Evolutionary conservation across 257 asterid genomes (phyloP).

Genomic region (Plantago elongata): DNA sequence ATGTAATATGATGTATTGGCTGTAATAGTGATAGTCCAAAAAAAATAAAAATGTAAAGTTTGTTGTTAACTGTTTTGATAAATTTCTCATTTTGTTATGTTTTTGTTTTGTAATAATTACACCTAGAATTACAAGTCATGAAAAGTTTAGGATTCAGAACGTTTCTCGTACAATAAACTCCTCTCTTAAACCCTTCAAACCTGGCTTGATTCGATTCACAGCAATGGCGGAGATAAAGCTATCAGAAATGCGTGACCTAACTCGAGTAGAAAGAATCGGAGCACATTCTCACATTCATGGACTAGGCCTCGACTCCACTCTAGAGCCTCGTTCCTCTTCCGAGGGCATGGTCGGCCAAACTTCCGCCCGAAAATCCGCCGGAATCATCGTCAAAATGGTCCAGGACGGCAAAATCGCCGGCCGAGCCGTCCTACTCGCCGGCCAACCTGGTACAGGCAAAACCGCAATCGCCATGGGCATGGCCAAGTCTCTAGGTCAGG

Average conservation of each 20-base stretch:
- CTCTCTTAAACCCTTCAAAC: no score
- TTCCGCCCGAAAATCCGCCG: slow-evolving; percentile 81
- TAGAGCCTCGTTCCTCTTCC: slow-evolving; percentile 67
- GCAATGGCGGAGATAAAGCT: slow-evolving; percentile 68
- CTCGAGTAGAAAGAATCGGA: slow-evolving; percentile 77
- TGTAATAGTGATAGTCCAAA: no score
- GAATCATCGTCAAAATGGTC: slow-evolving; percentile 76
- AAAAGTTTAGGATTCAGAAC: no score
- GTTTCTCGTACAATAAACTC: no score
- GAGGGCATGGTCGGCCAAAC: slow-evolving; percentile 89
- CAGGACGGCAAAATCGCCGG: slow-evolving; percentile 80
- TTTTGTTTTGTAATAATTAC: no score
- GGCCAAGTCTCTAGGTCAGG: slow-evolving; percentile 81
- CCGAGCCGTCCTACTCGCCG: slow-evolving; percentile 69
- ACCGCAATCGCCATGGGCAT: slow-evolving; percentile 92
- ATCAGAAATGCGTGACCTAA: slow-evolving; percentile 79
- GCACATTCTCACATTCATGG: slow-evolving; percentile 90
- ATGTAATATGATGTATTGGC: no score
- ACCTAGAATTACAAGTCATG: no score
- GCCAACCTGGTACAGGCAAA: slow-evolving; percentile 82
- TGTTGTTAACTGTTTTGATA: no score
- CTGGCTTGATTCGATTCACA: no score
- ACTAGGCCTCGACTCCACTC: slow-evolving; percentile 73
- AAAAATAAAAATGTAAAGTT: no score
- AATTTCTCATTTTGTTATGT: no score